Base-by-base conservation (phyloP, 345 rosid species). In the rapeseed (Brassica napus) region DNA sequence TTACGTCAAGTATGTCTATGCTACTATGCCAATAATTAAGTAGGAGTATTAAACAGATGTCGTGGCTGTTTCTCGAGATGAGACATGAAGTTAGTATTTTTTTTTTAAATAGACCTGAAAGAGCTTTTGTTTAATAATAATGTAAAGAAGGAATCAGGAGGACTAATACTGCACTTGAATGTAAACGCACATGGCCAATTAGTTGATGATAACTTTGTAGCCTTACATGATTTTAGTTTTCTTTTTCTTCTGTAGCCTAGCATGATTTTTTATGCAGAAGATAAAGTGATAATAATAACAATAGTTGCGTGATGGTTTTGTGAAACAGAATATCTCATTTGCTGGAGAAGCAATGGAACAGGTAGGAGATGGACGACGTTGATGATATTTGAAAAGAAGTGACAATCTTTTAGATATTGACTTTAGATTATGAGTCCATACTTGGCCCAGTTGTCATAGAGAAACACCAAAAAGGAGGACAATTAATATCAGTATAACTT, bases 61-160 rank as follows among this genome's bases (percentile, higher is more conserved):
- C 75, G 75, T 68, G 60, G 83, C 79, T 80, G 83, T 74, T 80
- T 80, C 83, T 68, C 83, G 79, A 74, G 67, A 74, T 47, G 83
- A 80, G 79, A 80, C 83, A 74, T 66, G 31, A 69, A 35, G 52
- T 34, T 68, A 79, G 64, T 73, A 59, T 1, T 52, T 34, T 67
- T 67, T 67, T 30, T 60, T 4, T 10, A 42, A 73, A 67, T 44
- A 68, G 69, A 15, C 26, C 4, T 23, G 54, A 66, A 8, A 47
- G 32, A 72, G 58, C 28, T 79, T 73, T 65, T 79, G 30, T 21
- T 67, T 72, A 34, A 23, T 57, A 11, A 65, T 60, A 57, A 47
- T 28, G 67, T 28, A 47, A n/a, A 54, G 10, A 32, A 66, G 31
- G 69, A 66, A 72, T 72, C 77, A 60, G 26, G 18, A 68, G 44